A percentile compares a stretch with the other conserved stretches of the same genome.
phyloP scores from a whole-genome alignment of 805 yeast genomes.

The Sugiyamaella americana region DNA sequence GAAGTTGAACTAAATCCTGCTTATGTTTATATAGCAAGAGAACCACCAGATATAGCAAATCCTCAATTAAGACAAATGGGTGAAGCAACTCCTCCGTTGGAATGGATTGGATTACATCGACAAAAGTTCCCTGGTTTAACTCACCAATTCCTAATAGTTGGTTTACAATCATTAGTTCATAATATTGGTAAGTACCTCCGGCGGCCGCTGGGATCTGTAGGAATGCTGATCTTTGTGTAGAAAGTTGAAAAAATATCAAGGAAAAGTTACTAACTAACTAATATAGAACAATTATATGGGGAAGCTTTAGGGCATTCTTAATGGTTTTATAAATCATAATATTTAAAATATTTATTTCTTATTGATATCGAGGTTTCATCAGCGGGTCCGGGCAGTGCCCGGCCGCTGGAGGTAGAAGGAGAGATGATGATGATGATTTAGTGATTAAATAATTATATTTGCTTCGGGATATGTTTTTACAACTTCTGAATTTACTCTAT shows the following conservation, averaged over 20 bases:
- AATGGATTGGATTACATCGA: conserved; percentile 95
- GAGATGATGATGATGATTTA: no score
- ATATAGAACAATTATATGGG: conserved; percentile 14
- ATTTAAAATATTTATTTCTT: no score
- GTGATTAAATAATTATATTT: no score
- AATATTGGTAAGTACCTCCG: conserved; percentile 49
- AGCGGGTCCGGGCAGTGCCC: no score
- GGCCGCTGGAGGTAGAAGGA: no score
- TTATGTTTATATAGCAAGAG: conserved; percentile 51
- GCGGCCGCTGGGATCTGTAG: no score
- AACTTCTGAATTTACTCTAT: background rate
- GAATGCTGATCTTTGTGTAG: no score
- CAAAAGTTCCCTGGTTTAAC: conserved; percentile 79
- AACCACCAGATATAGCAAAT: conserved; percentile 76
- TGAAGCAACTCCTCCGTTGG: conserved; percentile 95
- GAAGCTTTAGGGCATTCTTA: conserved; percentile 17
- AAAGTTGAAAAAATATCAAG: no score
- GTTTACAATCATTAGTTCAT: conserved; percentile 65
- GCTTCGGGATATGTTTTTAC: background rate
- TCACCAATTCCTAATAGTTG: conserved; percentile 70
- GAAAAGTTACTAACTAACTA: background rate
- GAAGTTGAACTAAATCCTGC: conserved; percentile 42
- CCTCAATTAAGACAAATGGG: conserved; percentile 90
- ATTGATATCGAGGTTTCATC: no score
- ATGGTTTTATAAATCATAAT: no score